phyloP scores from a whole-genome alignment of 345 rosid species.

The Hypericum perforatum region DNA sequence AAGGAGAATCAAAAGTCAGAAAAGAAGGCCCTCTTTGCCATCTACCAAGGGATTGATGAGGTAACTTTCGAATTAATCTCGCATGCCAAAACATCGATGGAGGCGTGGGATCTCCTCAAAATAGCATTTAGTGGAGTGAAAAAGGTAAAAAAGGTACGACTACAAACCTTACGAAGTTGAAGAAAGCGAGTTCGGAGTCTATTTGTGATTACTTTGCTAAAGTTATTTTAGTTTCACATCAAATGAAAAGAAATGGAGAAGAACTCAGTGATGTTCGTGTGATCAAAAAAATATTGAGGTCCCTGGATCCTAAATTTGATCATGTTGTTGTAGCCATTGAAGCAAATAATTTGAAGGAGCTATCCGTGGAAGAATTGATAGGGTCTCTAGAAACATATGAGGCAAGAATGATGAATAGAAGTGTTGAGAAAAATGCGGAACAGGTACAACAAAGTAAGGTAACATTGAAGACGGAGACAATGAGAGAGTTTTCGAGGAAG shows the following conservation, averaged over 20 bases:
- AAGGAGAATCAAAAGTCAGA: too few relatives aligned
- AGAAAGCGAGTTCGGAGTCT: not conserved
- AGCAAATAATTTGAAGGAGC: not conserved
- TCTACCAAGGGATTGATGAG: too few relatives aligned
- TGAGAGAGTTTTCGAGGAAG: not conserved
- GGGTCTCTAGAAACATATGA: not conserved
- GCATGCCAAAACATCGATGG: not conserved
- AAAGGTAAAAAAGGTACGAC: not conserved
- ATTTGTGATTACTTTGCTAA: not conserved
- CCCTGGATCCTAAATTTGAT: not conserved
- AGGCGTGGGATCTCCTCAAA: not conserved
- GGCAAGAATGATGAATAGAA: not conserved
- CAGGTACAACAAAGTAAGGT: not conserved
- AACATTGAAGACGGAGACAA: not conserved
- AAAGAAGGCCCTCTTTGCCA: too few relatives aligned
- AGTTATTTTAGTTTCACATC: not conserved
- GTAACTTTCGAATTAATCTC: not conserved
- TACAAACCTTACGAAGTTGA: not conserved
- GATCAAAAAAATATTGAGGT: not conserved
- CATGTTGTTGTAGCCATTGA: not conserved
- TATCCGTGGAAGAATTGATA: not conserved
- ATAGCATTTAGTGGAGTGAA: not conserved
- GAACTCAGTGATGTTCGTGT: too few relatives aligned
- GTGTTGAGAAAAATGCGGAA: too few relatives aligned
- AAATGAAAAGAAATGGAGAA: too few relatives aligned